Conservation (phyloP, 2,329 filamentous ascomycete genomes). For the Tolypocladium album region DNA sequence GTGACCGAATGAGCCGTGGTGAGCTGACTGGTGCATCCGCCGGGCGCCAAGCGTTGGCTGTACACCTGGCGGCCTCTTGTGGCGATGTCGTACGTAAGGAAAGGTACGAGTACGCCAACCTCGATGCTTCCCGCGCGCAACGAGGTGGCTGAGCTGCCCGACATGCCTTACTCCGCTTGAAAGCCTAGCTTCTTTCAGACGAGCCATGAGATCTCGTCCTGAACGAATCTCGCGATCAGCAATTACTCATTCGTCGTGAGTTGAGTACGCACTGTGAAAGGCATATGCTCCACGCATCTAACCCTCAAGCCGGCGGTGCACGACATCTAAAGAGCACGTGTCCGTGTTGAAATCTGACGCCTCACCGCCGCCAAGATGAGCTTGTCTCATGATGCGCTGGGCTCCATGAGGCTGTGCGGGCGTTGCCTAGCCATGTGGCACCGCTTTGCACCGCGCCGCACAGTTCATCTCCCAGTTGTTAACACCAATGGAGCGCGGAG, state of each 20-base stretch:
- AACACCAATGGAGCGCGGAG: background rate
- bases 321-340: background rate
- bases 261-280: background rate
- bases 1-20: background rate
- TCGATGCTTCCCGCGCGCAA: background rate
- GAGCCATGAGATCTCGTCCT: background rate
- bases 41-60: background rate
- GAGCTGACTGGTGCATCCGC: background rate
- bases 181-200: background rate
- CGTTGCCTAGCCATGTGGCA: background rate
- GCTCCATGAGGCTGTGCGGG: background rate
- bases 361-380: background rate
- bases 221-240: too few relatives aligned
- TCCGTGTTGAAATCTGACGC: background rate
- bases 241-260: too few relatives aligned
- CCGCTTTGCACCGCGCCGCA: background rate
- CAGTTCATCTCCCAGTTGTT: background rate
- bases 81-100: background rate
- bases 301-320: background rate
- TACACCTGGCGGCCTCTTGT: background rate
- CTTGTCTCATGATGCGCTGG: background rate
- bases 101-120: background rate
- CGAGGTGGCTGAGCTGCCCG: background rate
- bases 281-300: background rate
- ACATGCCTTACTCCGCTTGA: background rate